Evolutionary conservation across 108 stramenopile species (phyloP).

Genomic region (Cyclostephanos invisitatus): DNA sequence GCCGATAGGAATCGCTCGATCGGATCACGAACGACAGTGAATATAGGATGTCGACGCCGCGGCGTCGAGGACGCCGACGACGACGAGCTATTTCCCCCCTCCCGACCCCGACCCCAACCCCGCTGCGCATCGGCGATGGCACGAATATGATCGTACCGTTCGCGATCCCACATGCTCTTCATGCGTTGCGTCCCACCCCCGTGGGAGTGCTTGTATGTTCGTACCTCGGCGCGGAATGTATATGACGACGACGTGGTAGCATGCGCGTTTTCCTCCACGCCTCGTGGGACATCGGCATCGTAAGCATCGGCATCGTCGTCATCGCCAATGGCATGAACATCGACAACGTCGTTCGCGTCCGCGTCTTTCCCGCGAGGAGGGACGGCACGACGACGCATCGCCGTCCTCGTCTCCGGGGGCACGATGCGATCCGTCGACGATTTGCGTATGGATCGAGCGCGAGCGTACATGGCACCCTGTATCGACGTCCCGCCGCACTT

Average conservation of each 20-base stretch:
- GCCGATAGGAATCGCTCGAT: slow-evolving; percentile 33
- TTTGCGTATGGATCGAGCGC: slow-evolving; percentile 9
- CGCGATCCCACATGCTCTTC: slow-evolving; percentile 15
- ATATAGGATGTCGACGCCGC: slow-evolving; percentile 13
- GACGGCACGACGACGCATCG: too few species aligned
- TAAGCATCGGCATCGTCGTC: neutral
- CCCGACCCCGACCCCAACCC: too few species aligned
- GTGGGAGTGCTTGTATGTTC: slow-evolving; percentile 25
- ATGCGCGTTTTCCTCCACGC: too few species aligned
- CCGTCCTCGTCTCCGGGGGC: neutral
- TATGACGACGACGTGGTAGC: neutral
- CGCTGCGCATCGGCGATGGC: slow-evolving; percentile 13
- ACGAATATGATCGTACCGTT: slow-evolving; percentile 13
- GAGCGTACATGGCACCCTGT: slow-evolving; percentile 16
- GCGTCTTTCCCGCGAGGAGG: too few species aligned
- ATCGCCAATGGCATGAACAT: too few species aligned
- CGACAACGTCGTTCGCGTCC: too few species aligned
- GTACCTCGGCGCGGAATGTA: slow-evolving; percentile 11
- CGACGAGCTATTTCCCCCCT: neutral
- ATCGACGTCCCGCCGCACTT: slow-evolving; percentile 37
- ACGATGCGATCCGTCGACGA: neutral
- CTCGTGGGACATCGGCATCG: too few species aligned
- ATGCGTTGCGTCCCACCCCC: slow-evolving; percentile 8
- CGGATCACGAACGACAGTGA: slow-evolving; percentile 44
- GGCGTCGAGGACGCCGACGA: neutral